Evolutionary conservation across 176 grass and related monocot genomes (phyloP).

Genomic region (Bromus sterilis): DNA sequence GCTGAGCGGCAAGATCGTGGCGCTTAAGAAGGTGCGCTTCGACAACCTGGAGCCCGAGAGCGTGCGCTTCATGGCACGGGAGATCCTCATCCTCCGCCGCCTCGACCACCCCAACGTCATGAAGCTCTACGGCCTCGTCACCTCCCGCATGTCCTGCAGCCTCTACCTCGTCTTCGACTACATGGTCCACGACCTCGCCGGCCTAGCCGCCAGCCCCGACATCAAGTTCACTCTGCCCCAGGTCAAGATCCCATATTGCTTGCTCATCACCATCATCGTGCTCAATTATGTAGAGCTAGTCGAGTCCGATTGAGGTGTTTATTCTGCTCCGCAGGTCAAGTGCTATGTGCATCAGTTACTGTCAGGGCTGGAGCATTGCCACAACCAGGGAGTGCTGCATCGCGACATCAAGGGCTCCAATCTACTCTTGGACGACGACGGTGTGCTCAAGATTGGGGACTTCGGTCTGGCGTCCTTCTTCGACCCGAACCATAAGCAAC

Average conservation of each 20-base stretch:
- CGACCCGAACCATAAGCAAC: slow-evolving; percentile 72
- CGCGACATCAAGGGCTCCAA: slow-evolving; percentile 84
- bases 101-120: slow-evolving; percentile 81
- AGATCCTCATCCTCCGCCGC: slow-evolving; percentile 79
- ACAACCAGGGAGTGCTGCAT: slow-evolving; percentile 59
- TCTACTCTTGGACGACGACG: slow-evolving; percentile 62
- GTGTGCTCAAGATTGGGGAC: slow-evolving; percentile 68
- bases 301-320: slow-evolving; percentile 9
- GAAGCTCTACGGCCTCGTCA: slow-evolving; percentile 73
- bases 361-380: slow-evolving; percentile 78
- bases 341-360: slow-evolving; percentile 82
- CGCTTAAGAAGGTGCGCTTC: slow-evolving; percentile 88
- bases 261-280: neutral
- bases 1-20: slow-evolving; percentile 64
- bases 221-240: slow-evolving; percentile 86
- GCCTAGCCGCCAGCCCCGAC: slow-evolving; percentile 75
- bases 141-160: slow-evolving; percentile 82
- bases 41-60: slow-evolving; percentile 83
- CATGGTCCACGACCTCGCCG: slow-evolving; percentile 86
- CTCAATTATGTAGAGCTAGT: neutral
- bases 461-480: slow-evolving; percentile 67
- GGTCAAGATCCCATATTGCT: slow-evolving; percentile 37
- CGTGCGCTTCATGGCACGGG: slow-evolving; percentile 85
- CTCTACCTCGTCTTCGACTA: slow-evolving; percentile 84
- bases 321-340: slow-evolving; percentile 58